Evolutionary conservation across 129 eudicot genomes (phyloP).

Genomic region (Rutidosis leptorrhynchoides): DNA sequence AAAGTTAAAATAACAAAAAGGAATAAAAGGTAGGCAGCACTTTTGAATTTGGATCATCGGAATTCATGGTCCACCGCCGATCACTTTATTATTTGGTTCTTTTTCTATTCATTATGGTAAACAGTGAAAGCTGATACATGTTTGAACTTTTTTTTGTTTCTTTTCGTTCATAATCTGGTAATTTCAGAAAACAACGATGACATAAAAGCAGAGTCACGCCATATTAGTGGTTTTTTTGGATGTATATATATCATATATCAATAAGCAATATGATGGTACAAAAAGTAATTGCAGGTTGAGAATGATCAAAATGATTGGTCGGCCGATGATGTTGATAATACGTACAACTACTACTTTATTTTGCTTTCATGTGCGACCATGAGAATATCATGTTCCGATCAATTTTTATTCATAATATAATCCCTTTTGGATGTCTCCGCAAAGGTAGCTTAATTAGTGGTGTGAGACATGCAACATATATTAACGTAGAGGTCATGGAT

Average conservation of each 20-base stretch:
- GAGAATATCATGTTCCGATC: conserved; percentile 28
- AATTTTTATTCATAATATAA: no score
- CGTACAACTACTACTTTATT: conserved; percentile 1
- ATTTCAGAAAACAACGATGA: conserved; percentile 29
- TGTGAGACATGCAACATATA: no score
- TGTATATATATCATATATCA: no score
- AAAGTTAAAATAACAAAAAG: conserved; percentile 28
- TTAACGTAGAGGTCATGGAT: no score
- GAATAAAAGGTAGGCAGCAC: conserved; percentile 39
- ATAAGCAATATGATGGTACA: conserved; percentile 24
- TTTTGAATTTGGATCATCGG: conserved; percentile 27
- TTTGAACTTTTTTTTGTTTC: not conserved
- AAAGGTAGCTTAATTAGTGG: no score
- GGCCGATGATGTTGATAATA: conserved; percentile 55
- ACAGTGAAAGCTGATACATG: conserved; percentile 49
- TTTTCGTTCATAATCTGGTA: not conserved
- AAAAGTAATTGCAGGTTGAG: conserved; percentile 24
- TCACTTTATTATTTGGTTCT: conserved; percentile 19
- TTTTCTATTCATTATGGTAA: conserved; percentile 23
- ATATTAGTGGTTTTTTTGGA: no score
- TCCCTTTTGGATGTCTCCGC: no score
- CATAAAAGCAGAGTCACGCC: not conserved
- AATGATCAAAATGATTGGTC: conserved; percentile 49
- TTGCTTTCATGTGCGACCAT: conserved; percentile 30
- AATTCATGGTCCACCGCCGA: conserved; percentile 43